Conservation (phyloP, 352 stramenopile species). For the Phytophthora idaei region DNA sequence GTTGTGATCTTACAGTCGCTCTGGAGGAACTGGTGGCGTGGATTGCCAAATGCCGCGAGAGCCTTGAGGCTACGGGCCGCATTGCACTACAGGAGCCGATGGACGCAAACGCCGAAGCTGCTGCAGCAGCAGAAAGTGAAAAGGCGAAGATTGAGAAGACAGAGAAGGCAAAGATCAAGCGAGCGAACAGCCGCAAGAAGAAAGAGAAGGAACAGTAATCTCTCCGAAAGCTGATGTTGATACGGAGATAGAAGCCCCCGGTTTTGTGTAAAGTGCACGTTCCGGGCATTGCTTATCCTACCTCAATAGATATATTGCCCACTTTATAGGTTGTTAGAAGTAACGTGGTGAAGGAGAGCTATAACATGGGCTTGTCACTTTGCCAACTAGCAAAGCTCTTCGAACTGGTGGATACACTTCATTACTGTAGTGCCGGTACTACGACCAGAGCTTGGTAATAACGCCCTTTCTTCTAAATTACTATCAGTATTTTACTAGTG, state of each 20-base stretch:
- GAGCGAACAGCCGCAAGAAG: conserved; percentile 73
- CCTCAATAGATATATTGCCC: conserved; percentile 33
- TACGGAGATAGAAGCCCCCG: conserved; percentile 13
- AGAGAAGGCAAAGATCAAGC: conserved; percentile 67
- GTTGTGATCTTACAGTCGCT: conserved; percentile 72
- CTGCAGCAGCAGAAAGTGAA: conserved; percentile 35
- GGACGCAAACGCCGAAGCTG: conserved; percentile 29
- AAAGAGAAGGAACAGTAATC: conserved; percentile 45
- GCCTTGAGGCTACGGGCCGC: conserved; percentile 85
- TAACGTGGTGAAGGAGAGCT: too few relatives aligned
- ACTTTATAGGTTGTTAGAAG: neutral
- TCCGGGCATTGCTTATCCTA: conserved; percentile 1
- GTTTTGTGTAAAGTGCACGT: neutral
- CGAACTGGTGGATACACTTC: too few relatives aligned
- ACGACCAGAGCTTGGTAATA: too few relatives aligned
- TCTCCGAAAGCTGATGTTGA: conserved; percentile 11
- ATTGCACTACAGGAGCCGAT: conserved; percentile 61
- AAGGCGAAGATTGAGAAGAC: conserved; percentile 29
- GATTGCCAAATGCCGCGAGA: conserved; percentile 87
- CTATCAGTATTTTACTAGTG: too few relatives aligned
- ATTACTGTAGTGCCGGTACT: too few relatives aligned
- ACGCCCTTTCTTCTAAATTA: too few relatives aligned
- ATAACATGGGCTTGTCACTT: too few relatives aligned
- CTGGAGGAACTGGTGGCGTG: conserved; percentile 93
- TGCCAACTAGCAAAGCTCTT: too few relatives aligned